Evolutionary conservation across 495 filamentous ascomycete species (phyloP).

Genomic region (Patellaria atrata): DNA sequence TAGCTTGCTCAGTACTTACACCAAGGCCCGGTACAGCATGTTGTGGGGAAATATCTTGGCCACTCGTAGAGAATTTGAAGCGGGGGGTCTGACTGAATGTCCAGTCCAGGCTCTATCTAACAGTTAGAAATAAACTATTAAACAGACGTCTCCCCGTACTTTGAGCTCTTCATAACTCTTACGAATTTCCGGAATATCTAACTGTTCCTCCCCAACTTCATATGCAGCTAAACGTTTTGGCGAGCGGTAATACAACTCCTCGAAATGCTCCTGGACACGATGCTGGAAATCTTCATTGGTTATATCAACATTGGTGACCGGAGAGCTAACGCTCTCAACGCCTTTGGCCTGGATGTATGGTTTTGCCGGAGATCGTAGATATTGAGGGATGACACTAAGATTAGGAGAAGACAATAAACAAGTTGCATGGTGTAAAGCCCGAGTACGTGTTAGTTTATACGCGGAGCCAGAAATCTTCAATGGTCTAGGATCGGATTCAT

Average conservation of each 20-base stretch:
- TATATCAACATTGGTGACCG: constrained; percentile 59
- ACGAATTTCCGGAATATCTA: constrained; percentile 35
- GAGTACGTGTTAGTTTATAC: constrained; percentile 69
- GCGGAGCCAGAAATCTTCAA: constrained; percentile 85
- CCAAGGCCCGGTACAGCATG: constrained; percentile 9
- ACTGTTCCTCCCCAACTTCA: constrained; percentile 35
- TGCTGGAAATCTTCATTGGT: constrained; percentile 20
- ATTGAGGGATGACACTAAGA: constrained; percentile 45
- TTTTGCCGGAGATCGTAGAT: constrained; percentile 58
- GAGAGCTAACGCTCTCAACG: constrained; percentile 83
- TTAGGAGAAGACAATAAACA: constrained; percentile 62
- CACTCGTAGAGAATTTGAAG: constrained; percentile 51
- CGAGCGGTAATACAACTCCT: constrained; percentile 35
- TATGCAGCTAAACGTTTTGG: constrained; percentile 26
- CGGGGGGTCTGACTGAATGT: constrained; percentile 72
- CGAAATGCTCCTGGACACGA: constrained; percentile 32
- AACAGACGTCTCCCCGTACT: constrained; percentile 22
- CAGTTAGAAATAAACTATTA: constrained; percentile 6
- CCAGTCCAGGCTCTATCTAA: constrained; percentile 51
- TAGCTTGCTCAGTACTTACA: neutral
- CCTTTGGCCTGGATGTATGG: constrained; percentile 65
- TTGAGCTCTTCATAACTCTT: constrained; percentile 48
- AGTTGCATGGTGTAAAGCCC: constrained; percentile 84
- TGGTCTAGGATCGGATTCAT: constrained; percentile 27
- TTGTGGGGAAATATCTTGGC: constrained; percentile 12